Conservation (phyloP, 768 basidiomycete species). For the Leucogyrophana mollusca region DNA sequence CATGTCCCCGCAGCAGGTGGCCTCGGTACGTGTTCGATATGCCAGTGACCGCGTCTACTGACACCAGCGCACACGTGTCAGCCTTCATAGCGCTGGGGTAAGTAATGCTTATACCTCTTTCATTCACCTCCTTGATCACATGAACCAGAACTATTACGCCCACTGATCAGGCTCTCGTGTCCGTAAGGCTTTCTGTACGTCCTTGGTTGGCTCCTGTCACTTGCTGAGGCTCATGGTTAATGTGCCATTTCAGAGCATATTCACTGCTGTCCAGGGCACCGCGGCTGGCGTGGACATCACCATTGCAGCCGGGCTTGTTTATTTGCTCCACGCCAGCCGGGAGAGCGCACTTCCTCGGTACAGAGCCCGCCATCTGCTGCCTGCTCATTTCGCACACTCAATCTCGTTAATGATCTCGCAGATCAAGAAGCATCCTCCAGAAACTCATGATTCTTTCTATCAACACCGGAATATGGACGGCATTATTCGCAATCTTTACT, state of each 20-base stretch:
- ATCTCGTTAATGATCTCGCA: background rate
- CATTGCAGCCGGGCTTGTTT: constrained; percentile 3
- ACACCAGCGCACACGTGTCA: background rate
- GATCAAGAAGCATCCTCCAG: constrained; percentile 5
- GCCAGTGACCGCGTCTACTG: background rate
- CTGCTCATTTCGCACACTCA: background rate
- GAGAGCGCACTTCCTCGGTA: background rate
- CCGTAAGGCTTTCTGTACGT: background rate
- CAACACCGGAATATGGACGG: constrained; percentile 13
- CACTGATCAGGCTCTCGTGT: background rate
- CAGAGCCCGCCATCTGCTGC: background rate
- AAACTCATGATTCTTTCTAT: constrained; percentile 9
- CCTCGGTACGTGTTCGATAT: constrained; percentile 3
- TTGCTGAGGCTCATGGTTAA: background rate
- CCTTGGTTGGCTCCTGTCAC: background rate
- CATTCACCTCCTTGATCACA: background rate
- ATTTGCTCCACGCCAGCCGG: background rate
- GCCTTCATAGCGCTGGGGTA: constrained; percentile 6
- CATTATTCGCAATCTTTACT: constrained; percentile 3
- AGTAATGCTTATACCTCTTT: background rate
- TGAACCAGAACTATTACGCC: constrained; percentile 3
- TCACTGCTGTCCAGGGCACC: background rate
- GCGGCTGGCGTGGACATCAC: constrained; percentile 3
- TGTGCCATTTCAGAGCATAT: background rate
- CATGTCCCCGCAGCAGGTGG: constrained; percentile 1